These are phyloP conservation scores for Oenanthe javanica DNA, from an alignment of 140 eudicot species.

Conservation along the genomic window DNA sequence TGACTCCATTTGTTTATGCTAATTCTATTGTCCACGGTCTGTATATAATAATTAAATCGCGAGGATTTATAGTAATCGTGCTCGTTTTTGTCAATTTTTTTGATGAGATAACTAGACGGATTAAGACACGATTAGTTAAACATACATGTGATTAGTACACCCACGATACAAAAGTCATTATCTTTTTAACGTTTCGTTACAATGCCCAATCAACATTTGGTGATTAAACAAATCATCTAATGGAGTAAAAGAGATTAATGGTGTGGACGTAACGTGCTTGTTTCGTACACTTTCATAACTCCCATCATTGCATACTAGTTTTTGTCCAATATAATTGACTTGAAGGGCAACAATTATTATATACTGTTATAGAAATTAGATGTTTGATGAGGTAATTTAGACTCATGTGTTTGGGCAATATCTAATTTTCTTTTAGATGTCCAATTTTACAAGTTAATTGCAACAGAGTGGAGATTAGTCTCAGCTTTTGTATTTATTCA, in stretches of 20 bases:
- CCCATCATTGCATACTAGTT: not conserved
- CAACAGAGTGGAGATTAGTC: too few relatives aligned
- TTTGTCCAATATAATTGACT: not conserved
- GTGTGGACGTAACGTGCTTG: not conserved
- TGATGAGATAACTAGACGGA: not conserved
- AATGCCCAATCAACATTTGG: not conserved
- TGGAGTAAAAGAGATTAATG: not conserved
- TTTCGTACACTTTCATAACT: not conserved
- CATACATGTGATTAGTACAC: not conserved
- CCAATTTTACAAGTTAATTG: not conserved
- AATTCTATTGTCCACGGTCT: too few relatives aligned
- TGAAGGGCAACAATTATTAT: not conserved
- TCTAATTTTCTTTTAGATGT: not conserved
- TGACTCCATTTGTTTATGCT: too few relatives aligned
- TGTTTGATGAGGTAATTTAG: not conserved
- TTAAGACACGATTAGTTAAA: not conserved
- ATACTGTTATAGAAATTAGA: not conserved
- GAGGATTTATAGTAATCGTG: too few relatives aligned
- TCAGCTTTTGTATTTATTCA: too few relatives aligned
- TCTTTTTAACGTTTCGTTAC: not conserved
- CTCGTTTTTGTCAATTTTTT: not conserved
- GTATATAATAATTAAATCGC: not conserved
- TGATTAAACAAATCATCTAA: too few relatives aligned
- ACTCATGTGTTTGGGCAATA: not conserved
- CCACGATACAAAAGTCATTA: not conserved